Evolutionary conservation across 306 rosid species (phyloP).

Genomic region (Dalbergia cochinchinensis): DNA sequence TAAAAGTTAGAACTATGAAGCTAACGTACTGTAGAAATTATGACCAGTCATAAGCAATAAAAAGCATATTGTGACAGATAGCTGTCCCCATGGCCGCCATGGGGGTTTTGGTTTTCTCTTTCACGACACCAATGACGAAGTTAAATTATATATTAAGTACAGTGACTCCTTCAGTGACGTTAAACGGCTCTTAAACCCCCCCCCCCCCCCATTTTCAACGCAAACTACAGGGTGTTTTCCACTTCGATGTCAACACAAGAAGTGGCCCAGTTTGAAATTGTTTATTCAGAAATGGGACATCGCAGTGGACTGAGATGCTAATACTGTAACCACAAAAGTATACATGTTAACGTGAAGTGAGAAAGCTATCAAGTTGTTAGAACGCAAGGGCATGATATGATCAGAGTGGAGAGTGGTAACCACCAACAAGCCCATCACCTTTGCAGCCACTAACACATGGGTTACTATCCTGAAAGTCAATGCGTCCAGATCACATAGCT

Average conservation of each 20-base stretch:
- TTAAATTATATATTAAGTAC: neutral
- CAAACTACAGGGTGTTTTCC: neutral
- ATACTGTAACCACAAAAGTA: constrained; percentile 19
- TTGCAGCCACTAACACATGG: constrained; percentile 43
- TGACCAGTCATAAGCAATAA: constrained; percentile 6
- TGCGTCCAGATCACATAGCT: constrained; percentile 44
- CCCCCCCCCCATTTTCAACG: constrained; percentile 17
- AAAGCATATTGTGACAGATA: constrained; percentile 4
- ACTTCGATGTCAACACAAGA: constrained; percentile 5
- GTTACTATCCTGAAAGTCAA: constrained; percentile 47
- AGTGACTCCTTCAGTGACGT: neutral
- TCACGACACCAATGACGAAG: neutral
- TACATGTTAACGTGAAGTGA: too few relatives aligned
- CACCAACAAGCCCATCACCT: constrained; percentile 47
- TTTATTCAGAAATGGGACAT: neutral
- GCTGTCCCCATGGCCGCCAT: neutral
- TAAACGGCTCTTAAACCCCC: neutral
- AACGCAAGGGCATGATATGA: too few relatives aligned
- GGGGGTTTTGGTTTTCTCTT: neutral
- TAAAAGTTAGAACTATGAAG: neutral
- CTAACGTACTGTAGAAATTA: neutral
- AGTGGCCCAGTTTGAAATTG: constrained; percentile 31
- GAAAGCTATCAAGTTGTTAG: too few relatives aligned
- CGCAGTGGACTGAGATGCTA: constrained; percentile 15
- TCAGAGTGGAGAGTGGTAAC: constrained; percentile 36